Evolutionary conservation across 768 basidiomycete species (phyloP), one percentile per base, ranked within the genome.

Genomic region (Rhizopogon vesiculosus): DNA sequence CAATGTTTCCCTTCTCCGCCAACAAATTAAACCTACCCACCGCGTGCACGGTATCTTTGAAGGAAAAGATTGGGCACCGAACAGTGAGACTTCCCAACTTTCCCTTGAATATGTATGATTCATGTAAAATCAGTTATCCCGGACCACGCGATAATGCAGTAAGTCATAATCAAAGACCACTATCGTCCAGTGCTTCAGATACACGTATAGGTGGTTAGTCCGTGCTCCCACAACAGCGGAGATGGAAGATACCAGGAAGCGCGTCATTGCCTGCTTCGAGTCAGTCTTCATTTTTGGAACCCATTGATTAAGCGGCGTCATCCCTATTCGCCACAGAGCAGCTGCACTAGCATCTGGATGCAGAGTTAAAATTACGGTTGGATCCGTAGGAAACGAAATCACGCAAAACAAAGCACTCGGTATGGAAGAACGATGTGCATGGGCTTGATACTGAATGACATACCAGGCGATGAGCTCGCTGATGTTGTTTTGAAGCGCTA

Each of bases 21-120:
- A 93, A 66, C 90, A 92, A 62, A 73, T 91, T 10, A 76, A 77
- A 53, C 89, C 90, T 0, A 82, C 81, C 0, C 80, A 85, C 58
- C 82, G 89, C 44, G 80, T 91, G 5, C 89, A 93, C 62, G 87
- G 88, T 0, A 81, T 89, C 46, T 83, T 91, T 62, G 77, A 83
- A 62, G 87, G 87, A 7, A 81, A 77, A 55, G 82, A 86, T 61
- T 87, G 87, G 85, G 83, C 79, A 3, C 74, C 82, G 0, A 87
- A 87, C 60, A 79, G 86, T 86, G 64, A 18, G 80, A 19, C 42
- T 13, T 18, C 19, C 12, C 7, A 10, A 18, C 12, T 18, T 16
- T 50, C 28, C 35, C 13, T 19, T 48, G 3, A 33, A 46, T 31
- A 40, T 45, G 15, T 31, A 40, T 45, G 15, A 57, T 51, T 38